Conservation (phyloP, 805 yeast species). For the Candida caryicola region DNA sequence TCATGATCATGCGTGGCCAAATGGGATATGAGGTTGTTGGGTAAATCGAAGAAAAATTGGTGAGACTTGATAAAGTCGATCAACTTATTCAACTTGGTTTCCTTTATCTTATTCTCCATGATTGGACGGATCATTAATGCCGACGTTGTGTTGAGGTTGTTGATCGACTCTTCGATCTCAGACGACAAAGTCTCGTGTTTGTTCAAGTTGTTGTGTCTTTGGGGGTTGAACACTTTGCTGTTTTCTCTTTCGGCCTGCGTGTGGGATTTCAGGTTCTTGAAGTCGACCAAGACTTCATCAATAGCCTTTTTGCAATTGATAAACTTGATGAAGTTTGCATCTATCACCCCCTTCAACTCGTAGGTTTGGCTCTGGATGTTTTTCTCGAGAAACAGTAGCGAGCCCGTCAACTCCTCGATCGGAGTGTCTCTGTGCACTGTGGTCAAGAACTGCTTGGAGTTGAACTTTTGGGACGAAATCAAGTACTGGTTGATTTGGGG, state of each 20-base stretch:
- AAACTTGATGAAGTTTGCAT: constrained; percentile 35
- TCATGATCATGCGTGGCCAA: constrained; percentile 33
- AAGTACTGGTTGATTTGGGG: constrained; percentile 29
- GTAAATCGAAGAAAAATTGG: constrained; percentile 36
- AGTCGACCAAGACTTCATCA: constrained; percentile 35
- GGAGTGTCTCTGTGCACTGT: constrained; percentile 37
- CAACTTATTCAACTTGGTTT: constrained; percentile 29
- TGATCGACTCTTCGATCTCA: constrained; percentile 38
- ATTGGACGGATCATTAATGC: constrained; percentile 41
- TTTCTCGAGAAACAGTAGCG: constrained; percentile 30
- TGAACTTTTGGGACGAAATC: constrained; percentile 36
- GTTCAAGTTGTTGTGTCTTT: constrained; percentile 14
- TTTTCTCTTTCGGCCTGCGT: constrained; percentile 35
- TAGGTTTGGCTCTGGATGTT: constrained; percentile 34
- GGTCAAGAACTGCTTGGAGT: constrained; percentile 34
- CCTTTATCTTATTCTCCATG: constrained; percentile 35
- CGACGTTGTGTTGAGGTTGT: constrained; percentile 36
- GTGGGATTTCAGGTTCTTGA: constrained; percentile 32
- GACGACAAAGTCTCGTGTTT: constrained; percentile 26
- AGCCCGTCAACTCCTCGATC: constrained; percentile 30
- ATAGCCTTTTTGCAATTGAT: constrained; percentile 37
- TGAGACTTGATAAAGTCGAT: constrained; percentile 35
- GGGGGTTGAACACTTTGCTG: constrained; percentile 38
- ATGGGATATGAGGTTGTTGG: constrained; percentile 27
- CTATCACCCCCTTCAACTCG: constrained; percentile 35